Conservation (phyloP, 2,329 filamentous ascomycete genomes). For the Phialocephala sp. region DNA sequence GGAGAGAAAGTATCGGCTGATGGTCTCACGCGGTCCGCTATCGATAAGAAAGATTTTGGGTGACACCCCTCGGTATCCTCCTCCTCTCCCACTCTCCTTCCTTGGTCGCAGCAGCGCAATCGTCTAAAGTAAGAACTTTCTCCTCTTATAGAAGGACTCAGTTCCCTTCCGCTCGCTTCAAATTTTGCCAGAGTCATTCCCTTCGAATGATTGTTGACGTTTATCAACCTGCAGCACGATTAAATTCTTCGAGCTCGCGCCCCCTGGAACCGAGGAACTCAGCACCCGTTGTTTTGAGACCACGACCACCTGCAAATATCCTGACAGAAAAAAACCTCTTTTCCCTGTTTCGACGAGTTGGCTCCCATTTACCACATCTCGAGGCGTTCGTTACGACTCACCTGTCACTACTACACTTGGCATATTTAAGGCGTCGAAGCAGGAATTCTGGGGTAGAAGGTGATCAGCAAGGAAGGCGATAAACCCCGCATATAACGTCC, state of each 20-base stretch:
- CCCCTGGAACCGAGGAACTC: neutral
- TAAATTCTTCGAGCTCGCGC: neutral
- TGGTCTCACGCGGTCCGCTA: neutral
- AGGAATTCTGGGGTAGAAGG: neutral
- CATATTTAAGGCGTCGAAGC: neutral
- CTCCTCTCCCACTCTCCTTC: neutral
- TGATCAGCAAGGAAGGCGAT: neutral
- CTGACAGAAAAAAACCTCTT: neutral
- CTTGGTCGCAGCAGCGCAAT: neutral
- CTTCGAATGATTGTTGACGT: neutral
- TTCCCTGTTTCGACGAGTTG: neutral
- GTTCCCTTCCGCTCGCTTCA: neutral
- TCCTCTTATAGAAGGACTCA: neutral
- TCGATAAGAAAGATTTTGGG: neutral
- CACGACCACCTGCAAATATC: constrained; percentile 6
- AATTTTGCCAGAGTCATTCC: neutral
- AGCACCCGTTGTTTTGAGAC: neutral
- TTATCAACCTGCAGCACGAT: neutral
- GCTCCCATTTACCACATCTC: neutral
- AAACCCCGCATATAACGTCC: constrained; percentile 4
- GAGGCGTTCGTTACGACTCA: neutral
- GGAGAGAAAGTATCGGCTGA: neutral
- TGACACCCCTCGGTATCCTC: neutral
- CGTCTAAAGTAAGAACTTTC: neutral
- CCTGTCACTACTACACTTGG: neutral